These are phyloP conservation scores for Sporisorium sorghi DNA, from an alignment of 1,284 basidiomycete genomes.

Conservation along the genomic window DNA sequence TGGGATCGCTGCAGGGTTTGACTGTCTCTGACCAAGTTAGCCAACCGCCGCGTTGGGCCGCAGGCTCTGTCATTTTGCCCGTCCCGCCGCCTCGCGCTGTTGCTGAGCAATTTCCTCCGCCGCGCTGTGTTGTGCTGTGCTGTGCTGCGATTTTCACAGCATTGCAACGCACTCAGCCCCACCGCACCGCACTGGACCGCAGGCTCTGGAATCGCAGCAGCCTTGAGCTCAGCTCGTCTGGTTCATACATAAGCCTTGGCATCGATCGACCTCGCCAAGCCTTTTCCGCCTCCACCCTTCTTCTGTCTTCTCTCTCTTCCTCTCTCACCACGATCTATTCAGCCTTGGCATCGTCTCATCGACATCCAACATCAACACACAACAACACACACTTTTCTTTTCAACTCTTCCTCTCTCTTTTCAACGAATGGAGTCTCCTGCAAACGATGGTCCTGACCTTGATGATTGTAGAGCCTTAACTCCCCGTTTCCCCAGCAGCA, in stretches of 20 bases:
- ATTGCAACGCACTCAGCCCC: neutral
- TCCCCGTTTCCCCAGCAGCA: conserved; percentile 29
- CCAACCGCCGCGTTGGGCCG: conserved; percentile 2
- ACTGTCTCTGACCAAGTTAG: neutral
- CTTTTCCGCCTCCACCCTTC: neutral
- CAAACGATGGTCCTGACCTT: conserved; percentile 47
- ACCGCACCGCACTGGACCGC: conserved; percentile 5
- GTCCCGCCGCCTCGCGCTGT: neutral
- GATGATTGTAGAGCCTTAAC: conserved; percentile 56
- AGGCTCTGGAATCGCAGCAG: conserved; percentile 1
- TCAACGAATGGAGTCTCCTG: conserved; percentile 47
- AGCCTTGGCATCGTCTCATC: conserved; percentile 10
- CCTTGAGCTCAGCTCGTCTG: too few species aligned
- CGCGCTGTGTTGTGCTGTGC: neutral
- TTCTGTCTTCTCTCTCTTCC: too few species aligned
- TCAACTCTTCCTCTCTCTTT: neutral
- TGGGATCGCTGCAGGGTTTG: neutral
- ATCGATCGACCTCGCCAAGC: neutral
- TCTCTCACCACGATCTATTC: neutral
- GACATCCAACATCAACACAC: neutral
- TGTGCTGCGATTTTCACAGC: neutral
- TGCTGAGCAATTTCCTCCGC: conserved; percentile 1
- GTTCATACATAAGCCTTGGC: conserved; percentile 14
- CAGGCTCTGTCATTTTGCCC: neutral
- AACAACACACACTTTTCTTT: neutral